A percentile compares a stretch with the other conserved stretches of the same genome.
These are phyloP conservation scores for Astrothelium subdiscretum DNA, from an alignment of 495 filamentous ascomycete species.

Conservation along the genomic window DNA sequence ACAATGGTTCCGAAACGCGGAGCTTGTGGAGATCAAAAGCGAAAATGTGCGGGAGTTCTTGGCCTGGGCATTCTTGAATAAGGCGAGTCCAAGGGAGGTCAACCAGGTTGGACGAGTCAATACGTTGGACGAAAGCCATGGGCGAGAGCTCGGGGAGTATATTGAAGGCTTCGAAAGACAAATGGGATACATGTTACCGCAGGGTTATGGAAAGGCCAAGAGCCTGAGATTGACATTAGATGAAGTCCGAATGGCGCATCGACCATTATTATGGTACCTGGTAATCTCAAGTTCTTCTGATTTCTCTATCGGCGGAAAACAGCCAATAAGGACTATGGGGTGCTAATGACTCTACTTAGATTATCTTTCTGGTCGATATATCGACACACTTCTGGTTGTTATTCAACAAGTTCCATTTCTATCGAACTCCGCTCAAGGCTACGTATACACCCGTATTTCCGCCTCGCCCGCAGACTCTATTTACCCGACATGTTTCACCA, in stretches of 20 bases:
- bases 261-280: conserved; percentile 53
- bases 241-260: conserved; percentile 45
- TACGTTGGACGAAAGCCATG: conserved; percentile 27
- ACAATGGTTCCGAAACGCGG: conserved; percentile 54
- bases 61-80: conserved; percentile 48
- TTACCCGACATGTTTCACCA: conserved; percentile 9
- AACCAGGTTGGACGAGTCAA: conserved; percentile 8
- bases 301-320: too few species aligned
- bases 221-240: conserved; percentile 55
- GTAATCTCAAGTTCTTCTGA: too few species aligned
- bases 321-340: not conserved
- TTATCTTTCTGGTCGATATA: conserved; percentile 17
- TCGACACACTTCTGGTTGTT: conserved; percentile 9
- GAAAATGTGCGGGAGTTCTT: conserved; percentile 58
- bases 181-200: conserved; percentile 35
- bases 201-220: conserved; percentile 41
- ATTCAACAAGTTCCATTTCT: conserved; percentile 14
- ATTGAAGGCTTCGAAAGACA: conserved; percentile 36
- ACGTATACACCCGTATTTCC: conserved; percentile 13
- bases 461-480: conserved; percentile 14
- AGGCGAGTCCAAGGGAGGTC: conserved; percentile 1
- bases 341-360: not conserved
- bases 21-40: conserved; percentile 43
- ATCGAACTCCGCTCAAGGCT: not conserved
- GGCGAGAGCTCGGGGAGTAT: conserved; percentile 49